phyloP scores from a whole-genome alignment of 768 basidiomycete species.

The Phaeolepiota aurea region DNA sequence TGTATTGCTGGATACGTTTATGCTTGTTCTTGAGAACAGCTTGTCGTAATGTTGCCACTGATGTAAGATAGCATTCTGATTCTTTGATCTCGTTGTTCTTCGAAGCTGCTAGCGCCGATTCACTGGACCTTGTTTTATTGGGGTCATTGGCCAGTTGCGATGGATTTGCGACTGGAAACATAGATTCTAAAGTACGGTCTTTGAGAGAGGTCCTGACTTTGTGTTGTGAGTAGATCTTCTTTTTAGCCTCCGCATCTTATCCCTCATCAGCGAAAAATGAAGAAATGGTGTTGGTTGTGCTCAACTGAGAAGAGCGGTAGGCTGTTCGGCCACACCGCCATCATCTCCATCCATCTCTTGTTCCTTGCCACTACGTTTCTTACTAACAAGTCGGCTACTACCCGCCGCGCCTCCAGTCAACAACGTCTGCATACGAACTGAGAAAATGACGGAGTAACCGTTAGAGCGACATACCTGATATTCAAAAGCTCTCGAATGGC shows the following conservation, averaged over 20 bases:
- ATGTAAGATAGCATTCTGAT: constrained; percentile 70
- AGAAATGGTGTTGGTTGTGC: neutral
- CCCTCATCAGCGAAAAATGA: too few relatives aligned
- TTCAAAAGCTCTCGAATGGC: constrained; percentile 61
- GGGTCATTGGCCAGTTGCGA: constrained; percentile 19
- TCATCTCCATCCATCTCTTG: constrained; percentile 19
- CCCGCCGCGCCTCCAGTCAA: constrained; percentile 44
- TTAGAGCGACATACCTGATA: constrained; percentile 44
- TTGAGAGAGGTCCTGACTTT: constrained; percentile 87
- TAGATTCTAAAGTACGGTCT: constrained; percentile 90
- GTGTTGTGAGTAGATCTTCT: constrained; percentile 67
- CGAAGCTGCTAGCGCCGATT: constrained; percentile 10
- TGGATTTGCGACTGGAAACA: constrained; percentile 70
- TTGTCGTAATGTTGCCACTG: constrained; percentile 59
- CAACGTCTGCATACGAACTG: constrained; percentile 36
- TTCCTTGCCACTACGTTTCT: constrained; percentile 34
- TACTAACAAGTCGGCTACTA: constrained; percentile 15
- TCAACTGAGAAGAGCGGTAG: neutral
- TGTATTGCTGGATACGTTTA: constrained; percentile 39
- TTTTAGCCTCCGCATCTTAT: constrained; percentile 15
- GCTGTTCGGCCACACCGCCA: too few relatives aligned
- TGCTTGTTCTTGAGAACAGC: constrained; percentile 55
- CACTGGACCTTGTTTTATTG: constrained; percentile 10
- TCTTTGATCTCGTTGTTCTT: constrained; percentile 55
- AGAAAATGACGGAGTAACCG: neutral